Evolutionary conservation across 1,139 yeast genomes (phyloP), one percentile per base, ranked within the genome.

Genomic region (Blastobotrys ciferrii): DNA sequence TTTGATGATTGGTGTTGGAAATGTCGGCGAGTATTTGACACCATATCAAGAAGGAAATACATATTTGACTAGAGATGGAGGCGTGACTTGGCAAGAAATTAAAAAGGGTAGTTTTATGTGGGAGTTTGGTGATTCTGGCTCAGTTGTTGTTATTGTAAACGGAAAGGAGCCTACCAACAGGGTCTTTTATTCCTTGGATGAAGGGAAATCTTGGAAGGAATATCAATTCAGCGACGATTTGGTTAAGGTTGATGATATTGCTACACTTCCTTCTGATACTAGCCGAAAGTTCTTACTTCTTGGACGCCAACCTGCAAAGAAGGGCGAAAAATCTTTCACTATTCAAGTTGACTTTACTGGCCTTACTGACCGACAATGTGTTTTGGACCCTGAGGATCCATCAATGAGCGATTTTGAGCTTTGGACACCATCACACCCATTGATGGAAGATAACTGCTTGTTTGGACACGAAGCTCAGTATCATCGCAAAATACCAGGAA

Each of bases 61-160:
- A 0, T 92, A 80, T 58, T 68, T 92, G 54, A 82, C 96, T 12
- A 72, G 75, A 4, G 97, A 94, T 68, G 98, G 95, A 2, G 99
- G 99, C 42, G 68, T 82, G 2, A 77, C 91, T 1, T 92, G 98
- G 98, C 79, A 67, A 49, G 95, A 88, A 66, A 71, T 89, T 23
- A 75, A 70, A 47, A 78, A 84, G 54, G 95, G 95, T 1, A 77
- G 80, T 0, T 77, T 78, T 60, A 85, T 85, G 80, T 94, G 98
- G 98, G 98, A 91, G 65, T 92, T 75, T 66, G 98, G 98, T 52
- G 98, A 94, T 64, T 84, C 89, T 57, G 98, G 99, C 5, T 82
- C 96, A 1, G 77, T 94, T 38, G 70, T 92, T 51, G 88, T 86
- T 1, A 67, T 91, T 45, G 92, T 85, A 3, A 74, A 80, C 45